Evolutionary conservation across 1,139 yeast species (phyloP), one percentile per base, ranked within the genome.

Genomic region (Yamadazyma atlantica): DNA sequence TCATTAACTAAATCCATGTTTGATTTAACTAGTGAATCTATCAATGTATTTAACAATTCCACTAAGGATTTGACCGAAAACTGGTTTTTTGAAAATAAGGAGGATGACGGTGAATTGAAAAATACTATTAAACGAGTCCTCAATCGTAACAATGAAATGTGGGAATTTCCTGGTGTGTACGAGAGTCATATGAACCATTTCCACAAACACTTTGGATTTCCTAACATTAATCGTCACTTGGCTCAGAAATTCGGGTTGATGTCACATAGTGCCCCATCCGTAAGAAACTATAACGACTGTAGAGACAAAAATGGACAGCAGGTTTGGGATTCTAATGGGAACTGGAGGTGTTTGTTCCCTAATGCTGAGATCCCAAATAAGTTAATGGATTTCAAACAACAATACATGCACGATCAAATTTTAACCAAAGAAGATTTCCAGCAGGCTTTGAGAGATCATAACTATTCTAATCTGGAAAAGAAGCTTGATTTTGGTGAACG

Each of bases 311-410:
- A 78, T 4, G 97, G 97, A 1, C 66, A 74, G 13, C 75, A 87
- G 1, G 80, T 81, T 7, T 89, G 96, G 95, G 92, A 85, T 51
- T 64, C 78, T 14, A 66, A 73, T 32, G 96, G 96, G 0, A 75
- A 80, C 58, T 89, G 96, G 96, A 74, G 89, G 53, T 89, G 97
- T 60, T 65, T 89, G 38, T 85, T 89, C 62, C 95, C 95, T 21
- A 70, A 72, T 41, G 57, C 72, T 14, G 67, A 62, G 25, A 68
- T 80, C 15, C 63, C 70, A 0, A 56, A 62, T 22, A 62, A 59
- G 33, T 46, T 58, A 17, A 57, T 69, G 49, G 51, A 51, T 26
- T 51, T 53, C 40, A 69, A 66, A 55, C 49, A 56, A 10, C 49
- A 57, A 32, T 42, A 49, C 19, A 54, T 51, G 30, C 50, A 57